Evolutionary conservation across 2,329 filamentous ascomycete genomes (phyloP).

Genomic region (Dactylellina cionopaga): DNA sequence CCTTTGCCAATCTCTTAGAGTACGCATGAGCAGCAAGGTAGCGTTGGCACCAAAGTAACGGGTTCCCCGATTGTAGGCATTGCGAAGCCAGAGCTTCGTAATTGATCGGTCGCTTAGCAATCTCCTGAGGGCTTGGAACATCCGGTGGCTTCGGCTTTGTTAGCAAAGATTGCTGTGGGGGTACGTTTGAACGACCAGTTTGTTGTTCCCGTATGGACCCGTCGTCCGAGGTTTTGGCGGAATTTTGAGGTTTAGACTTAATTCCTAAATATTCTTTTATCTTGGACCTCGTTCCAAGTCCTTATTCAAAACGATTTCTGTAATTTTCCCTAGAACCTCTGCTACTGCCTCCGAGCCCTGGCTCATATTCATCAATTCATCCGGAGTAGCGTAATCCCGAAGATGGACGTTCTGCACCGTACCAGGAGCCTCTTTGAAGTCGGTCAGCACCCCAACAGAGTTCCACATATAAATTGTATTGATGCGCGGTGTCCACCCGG

Average conservation of each 20-base stretch:
- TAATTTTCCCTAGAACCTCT: neutral
- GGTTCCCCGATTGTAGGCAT: neutral
- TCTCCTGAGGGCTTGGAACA: neutral
- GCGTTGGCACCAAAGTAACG: neutral
- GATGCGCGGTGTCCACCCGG: neutral
- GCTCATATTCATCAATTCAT: neutral
- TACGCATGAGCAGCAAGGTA: neutral
- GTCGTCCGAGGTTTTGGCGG: no score
- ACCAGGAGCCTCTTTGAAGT: neutral
- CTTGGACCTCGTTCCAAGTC: neutral
- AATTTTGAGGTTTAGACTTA: neutral
- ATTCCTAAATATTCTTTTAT: neutral
- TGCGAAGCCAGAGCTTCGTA: neutral
- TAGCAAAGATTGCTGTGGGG: no score
- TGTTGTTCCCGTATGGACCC: no score
- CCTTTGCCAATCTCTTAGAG: neutral
- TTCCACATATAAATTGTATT: conserved; percentile 14
- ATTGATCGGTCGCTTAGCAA: conserved; percentile 10
- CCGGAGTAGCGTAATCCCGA: neutral
- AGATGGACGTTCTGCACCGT: neutral
- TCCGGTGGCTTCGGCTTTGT: no score
- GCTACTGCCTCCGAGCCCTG: neutral
- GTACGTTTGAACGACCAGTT: no score
- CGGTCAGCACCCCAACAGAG: neutral
- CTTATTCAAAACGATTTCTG: neutral